Evolutionary conservation across 768 basidiomycete genomes (phyloP), one percentile per base, ranked within the genome.

Genomic region (Nevesoporus exiguus): DNA sequence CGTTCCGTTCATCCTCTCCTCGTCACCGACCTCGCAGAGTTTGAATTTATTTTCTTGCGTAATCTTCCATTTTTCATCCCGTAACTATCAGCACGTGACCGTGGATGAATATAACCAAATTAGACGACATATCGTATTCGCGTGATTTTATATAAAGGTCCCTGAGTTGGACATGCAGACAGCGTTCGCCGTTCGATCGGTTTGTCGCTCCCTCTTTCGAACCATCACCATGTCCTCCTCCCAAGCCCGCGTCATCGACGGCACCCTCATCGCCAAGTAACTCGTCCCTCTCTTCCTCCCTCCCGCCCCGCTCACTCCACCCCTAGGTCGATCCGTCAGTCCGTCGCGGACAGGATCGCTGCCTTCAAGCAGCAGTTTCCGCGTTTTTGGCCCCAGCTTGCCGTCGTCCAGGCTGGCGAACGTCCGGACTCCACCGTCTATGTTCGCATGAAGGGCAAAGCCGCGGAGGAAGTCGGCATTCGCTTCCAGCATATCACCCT

Each of bases 361-460:
- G 62, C 80, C 2, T 69, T 85, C 43, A 86, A 88, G 64, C 71
- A 80, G 4, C 77, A 74, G 56, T 85, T 80, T 70, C 90, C 95
- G n/a, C 88, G 88, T 21, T 99, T 98, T 77, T 82, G 86, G 64
- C 90, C 97, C 13, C 84, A 86, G 69, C 81, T 99, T 17, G 90
- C 84, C 61, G 93, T 99, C 72, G 81, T 99, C 42, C 97, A 98
- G 73, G 93, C 93, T 47, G 97, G 97, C 50, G 83, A 86, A 29
- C 88, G 92, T 54, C 85, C 93, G 21, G 96, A 98, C 70, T 98
- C 95, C 6, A 76, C 79, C 19, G 86, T 87, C 39, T 99, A 99
- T 73, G 86, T 99, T 61, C 92, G 93, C 66, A 98, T 98, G 96
- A 99, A 99, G 75, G 78, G 83, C 40, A 98, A 95, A 72, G 97